Evolutionary conservation across 148 eudicot species (phyloP).

Genomic region (Dysphania ambrosioides): DNA sequence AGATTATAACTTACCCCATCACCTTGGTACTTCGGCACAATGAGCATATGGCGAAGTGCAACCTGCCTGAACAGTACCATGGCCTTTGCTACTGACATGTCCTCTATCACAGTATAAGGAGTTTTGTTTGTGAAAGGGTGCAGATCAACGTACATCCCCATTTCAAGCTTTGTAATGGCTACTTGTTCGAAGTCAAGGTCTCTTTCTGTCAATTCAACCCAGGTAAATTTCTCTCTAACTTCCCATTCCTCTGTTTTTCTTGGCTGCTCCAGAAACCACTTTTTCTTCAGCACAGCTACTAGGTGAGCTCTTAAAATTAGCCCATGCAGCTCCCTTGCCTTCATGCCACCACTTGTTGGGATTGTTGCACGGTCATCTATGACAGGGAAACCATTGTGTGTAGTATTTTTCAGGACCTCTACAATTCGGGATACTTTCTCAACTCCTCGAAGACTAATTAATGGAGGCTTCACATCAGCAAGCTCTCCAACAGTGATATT

Average conservation of each 20-base stretch:
- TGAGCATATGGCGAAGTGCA: slow-evolving; percentile 78
- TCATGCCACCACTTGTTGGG: slow-evolving; percentile 32
- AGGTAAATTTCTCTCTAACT: slow-evolving; percentile 59
- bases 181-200: slow-evolving; percentile 53
- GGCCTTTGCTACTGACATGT: slow-evolving; percentile 83
- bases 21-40: slow-evolving; percentile 71
- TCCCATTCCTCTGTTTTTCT: slow-evolving; percentile 67
- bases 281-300: slow-evolving; percentile 64
- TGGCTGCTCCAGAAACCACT: slow-evolving; percentile 61
- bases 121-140: slow-evolving; percentile 78
- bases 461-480: slow-evolving; percentile 60
- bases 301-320: slow-evolving; percentile 66
- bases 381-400: slow-evolving; percentile 85
- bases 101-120: slow-evolving; percentile 79
- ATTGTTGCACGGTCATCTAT: slow-evolving; percentile 43
- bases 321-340: slow-evolving; percentile 51
- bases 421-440: slow-evolving; percentile 73
- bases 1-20: slow-evolving; percentile 54
- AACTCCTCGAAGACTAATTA: slow-evolving; percentile 54
- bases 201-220: slow-evolving; percentile 68
- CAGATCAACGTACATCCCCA: slow-evolving; percentile 77
- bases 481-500: slow-evolving; percentile 72
- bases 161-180: slow-evolving; percentile 59
- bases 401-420: slow-evolving; percentile 59
- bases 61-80: slow-evolving; percentile 83